A percentile compares a stretch with the other conserved stretches of the same genome.
Evolutionary conservation across 257 asterid genomes (phyloP).

Genomic region (Verbena officinalis): DNA sequence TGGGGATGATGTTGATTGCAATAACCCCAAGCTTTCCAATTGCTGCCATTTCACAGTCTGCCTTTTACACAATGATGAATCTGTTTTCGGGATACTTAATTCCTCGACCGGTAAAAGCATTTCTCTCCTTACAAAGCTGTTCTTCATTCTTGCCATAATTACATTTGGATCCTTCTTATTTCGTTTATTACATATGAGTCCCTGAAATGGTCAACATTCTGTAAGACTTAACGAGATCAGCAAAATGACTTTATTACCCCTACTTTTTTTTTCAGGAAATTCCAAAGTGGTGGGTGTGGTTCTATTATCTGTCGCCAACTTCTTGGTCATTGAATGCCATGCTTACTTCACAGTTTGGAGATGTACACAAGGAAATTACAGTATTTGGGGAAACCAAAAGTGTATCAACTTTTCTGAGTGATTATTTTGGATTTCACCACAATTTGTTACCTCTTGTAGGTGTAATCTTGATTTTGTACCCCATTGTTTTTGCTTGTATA

Average conservation of each 20-base stretch:
- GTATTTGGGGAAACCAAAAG: constrained; percentile 42
- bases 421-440: constrained; percentile 49
- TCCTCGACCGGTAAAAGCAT: constrained; percentile 53
- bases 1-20: constrained; percentile 62
- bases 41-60: constrained; percentile 55
- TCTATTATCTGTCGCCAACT: constrained; percentile 48
- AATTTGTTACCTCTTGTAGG: constrained; percentile 47
- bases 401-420: constrained; percentile 43
- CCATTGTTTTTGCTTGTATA: constrained; percentile 42
- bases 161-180: too few relatives aligned
- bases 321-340: constrained; percentile 56
- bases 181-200: too few relatives aligned
- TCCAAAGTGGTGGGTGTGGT: constrained; percentile 66
- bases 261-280: constrained; percentile 56
- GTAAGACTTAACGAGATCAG: too few relatives aligned
- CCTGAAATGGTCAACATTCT: too few relatives aligned
- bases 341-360: constrained; percentile 61
- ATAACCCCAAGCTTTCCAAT: constrained; percentile 58
- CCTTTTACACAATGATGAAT: constrained; percentile 53
- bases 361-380: constrained; percentile 26
- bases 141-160: too few relatives aligned
- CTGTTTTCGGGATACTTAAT: constrained; percentile 61
- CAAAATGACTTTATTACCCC: too few relatives aligned
- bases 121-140: neutral
- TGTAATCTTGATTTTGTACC: constrained; percentile 42